Evolutionary conservation across 352 stramenopile genomes (phyloP).

Genomic region (Phytophthora quininea): DNA sequence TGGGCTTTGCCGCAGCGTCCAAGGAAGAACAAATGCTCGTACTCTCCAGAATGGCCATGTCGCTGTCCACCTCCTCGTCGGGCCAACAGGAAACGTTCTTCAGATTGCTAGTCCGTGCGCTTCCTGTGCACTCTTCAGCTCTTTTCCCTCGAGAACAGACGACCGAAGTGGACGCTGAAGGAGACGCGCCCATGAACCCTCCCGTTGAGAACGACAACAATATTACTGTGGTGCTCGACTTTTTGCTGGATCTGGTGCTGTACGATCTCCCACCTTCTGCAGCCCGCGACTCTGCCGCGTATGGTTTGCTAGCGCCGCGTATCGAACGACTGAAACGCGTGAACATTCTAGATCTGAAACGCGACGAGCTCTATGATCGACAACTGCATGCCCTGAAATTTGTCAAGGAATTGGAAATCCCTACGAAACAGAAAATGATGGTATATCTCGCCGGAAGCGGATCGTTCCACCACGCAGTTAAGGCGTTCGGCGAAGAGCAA

Average conservation of each 20-base stretch:
- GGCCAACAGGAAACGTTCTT: constrained; percentile 72
- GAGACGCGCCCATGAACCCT: neutral
- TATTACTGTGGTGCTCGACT: constrained; percentile 65
- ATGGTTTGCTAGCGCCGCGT: constrained; percentile 52
- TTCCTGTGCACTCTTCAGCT: constrained; percentile 42
- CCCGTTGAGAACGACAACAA: constrained; percentile 21
- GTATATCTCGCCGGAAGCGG: constrained; percentile 65
- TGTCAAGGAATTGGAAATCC: constrained; percentile 56
- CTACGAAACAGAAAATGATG: constrained; percentile 43
- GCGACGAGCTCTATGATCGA: constrained; percentile 59
- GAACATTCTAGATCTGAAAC: constrained; percentile 46
- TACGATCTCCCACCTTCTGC: constrained; percentile 40
- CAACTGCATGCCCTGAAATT: constrained; percentile 69
- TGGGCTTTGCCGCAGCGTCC: constrained; percentile 63
- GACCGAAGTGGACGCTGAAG: constrained; percentile 1
- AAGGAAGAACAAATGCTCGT: constrained; percentile 48
- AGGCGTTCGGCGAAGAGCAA: constrained; percentile 74
- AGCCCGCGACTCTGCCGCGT: constrained; percentile 20
- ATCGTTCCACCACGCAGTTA: constrained; percentile 71
- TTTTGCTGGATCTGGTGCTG: constrained; percentile 73
- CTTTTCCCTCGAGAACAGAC: constrained; percentile 17
- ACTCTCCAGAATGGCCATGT: constrained; percentile 38
- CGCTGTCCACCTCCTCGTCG: constrained; percentile 37
- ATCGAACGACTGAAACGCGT: constrained; percentile 58
- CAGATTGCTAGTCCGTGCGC: constrained; percentile 54